Percentiles rank a stretch among this genome's conserved stretches.
Evolutionary conservation across 495 filamentous ascomycete genomes (phyloP).

Genomic region (Hyaloscypha hepaticicola): DNA sequence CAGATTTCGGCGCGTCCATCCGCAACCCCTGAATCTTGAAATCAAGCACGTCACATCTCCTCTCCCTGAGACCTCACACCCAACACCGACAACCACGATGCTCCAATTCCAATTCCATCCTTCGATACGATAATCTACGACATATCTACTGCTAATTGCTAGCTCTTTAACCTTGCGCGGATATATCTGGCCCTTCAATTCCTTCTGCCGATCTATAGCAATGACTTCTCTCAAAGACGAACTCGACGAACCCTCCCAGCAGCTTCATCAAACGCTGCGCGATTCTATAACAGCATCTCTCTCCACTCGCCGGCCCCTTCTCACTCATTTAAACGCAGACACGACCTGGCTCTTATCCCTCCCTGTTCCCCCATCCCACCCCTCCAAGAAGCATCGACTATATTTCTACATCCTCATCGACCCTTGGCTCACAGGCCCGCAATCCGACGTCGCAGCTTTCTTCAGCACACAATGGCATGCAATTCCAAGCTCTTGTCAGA

Average conservation of each 20-base stretch:
- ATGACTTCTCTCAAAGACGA: not conserved
- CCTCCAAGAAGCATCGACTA: slow-evolving; percentile 17
- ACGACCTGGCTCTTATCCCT: slow-evolving; percentile 57
- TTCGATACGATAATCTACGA: not conserved
- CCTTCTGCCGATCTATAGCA: not conserved
- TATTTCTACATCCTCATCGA: slow-evolving; percentile 58
- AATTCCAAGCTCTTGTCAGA: slow-evolving; percentile 43
- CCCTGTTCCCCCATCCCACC: slow-evolving; percentile 41
- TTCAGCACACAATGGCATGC: slow-evolving; percentile 58
- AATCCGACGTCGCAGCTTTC: slow-evolving; percentile 52
- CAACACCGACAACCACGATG: slow-evolving; percentile 19
- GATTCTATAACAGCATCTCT: slow-evolving; percentile 31
- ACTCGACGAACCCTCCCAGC: not conserved
- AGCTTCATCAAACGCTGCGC: slow-evolving; percentile 19
- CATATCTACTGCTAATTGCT: not conserved
- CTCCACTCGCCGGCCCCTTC: slow-evolving; percentile 42
- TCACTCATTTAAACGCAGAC: slow-evolving; percentile 60
- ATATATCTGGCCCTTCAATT: not conserved
- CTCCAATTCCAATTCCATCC: slow-evolving; percentile 3
- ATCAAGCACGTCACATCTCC: not conserved
- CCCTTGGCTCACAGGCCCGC: slow-evolving; percentile 52
- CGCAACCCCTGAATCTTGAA: not conserved
- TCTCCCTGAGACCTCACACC: not conserved
- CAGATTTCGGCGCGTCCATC: not conserved
- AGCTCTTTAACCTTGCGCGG: not conserved